Base-by-base conservation (phyloP, 2,329 filamentous ascomycete genomes). In the Talaromyces verruculosus region DNA sequence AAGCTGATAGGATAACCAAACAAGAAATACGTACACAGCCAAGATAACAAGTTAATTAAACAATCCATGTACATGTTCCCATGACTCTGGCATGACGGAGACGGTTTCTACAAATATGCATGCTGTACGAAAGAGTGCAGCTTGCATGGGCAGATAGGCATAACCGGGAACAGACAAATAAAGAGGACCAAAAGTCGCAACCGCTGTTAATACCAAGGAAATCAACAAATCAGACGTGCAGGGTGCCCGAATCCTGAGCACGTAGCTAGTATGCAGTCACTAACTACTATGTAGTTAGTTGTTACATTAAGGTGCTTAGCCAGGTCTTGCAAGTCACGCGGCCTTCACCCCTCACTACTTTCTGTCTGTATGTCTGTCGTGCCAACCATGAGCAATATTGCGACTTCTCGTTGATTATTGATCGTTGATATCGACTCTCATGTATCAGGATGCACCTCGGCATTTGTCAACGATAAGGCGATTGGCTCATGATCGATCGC, bases 91-190 rank as follows among this genome's bases (percentile, higher is more conserved):
- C 53, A 37, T 53, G 49, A 33, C 17, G 49, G 28, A 53, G 45
- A 28, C 11, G 22, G 5, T 55, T 55, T n/a, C 17, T 55, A 33
- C 6, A 5, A 35, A 55, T 35, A 55, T 55, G 53, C 53, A 39
- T 57, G 53, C 51, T 35, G 51, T 55, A 57, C 30, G 51, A 57
- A 35, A 57, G 51, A 57, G 33, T 55, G 51, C 51, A 55, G 51
- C 28, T 37, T 57, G 33, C 53, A 57, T 57, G 17, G 51, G 49
- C 15, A 35, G 51, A 33, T 30, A 51, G 47, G 22, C 30, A 57
- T 37, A 19, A 13, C 49, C 28, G 17, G 28, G 28, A 55, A 55
- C 28, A 55, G 49, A 57, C 30, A 37, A 57, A 55, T 19, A n/a
- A 55, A 11, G 25, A n/a, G 15, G 22, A 55, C n/a, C 17, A 19